A percentile compares a stretch with the other conserved stretches of the same genome.
Conservation (phyloP, 2,329 filamentous ascomycete species). For the Pseudogymnoascus pannorum region DNA sequence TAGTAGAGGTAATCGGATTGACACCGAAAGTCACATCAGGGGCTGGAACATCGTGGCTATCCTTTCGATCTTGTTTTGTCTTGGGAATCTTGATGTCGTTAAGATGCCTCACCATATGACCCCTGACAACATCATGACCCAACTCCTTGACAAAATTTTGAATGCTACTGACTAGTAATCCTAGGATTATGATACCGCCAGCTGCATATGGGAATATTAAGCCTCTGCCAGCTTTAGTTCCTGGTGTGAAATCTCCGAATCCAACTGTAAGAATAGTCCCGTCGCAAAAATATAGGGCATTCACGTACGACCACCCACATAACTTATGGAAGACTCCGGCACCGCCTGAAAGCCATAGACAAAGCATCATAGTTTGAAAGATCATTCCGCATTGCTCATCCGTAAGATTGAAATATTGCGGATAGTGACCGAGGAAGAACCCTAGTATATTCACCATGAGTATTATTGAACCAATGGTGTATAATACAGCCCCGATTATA, state of each 20-base stretch:
- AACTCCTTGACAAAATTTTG: conserved; percentile 42
- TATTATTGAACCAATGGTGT: conserved; percentile 55
- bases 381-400: conserved; percentile 80
- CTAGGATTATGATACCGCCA: conserved; percentile 74
- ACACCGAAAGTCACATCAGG: background rate
- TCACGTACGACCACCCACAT: conserved; percentile 68
- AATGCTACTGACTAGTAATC: conserved; percentile 62
- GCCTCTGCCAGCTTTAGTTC: conserved; percentile 52
- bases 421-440: conserved; percentile 63
- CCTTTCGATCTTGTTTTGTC: background rate
- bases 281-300: conserved; percentile 74
- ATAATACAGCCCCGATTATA: conserved; percentile 54
- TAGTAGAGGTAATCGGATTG: background rate
- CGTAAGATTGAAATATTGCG: conserved; percentile 70
- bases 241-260: conserved; percentile 48
- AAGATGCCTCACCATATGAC: background rate
- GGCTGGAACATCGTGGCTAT: background rate
- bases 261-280: conserved; percentile 61
- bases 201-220: conserved; percentile 79
- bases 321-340: conserved; percentile 66
- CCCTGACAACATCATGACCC: background rate
- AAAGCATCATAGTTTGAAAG: conserved; percentile 80
- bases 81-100: background rate
- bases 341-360: conserved; percentile 72
- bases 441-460: conserved; percentile 64